Evolutionary conservation across 257 asterid genomes (phyloP), one percentile per base, ranked within the genome.

Genomic region (Gentiana macrophylla): DNA sequence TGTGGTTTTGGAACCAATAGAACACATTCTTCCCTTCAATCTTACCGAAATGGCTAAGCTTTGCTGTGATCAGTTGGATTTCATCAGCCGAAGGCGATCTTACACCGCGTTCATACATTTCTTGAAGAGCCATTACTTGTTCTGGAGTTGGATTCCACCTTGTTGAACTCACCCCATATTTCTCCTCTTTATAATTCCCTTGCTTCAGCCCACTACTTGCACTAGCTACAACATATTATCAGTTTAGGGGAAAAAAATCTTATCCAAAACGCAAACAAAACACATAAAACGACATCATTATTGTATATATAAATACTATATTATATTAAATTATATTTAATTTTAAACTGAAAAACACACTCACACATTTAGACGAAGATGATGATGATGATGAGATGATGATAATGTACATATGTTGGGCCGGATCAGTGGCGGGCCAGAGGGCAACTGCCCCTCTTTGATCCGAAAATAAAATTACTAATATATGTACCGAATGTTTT

Each of bases 1-100:
- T 92, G 68, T 92, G 99, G 66, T 88, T 92, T 68, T 91, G 98
- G 56, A 91, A 91, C 98, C 98, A 91, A 70, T 91, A 91, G 60
- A 91, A 91, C 12, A 91, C 96, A 50, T 91, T 91, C 49, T 91
- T 91, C 67, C 98, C 98, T 59, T 91, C 98, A 37, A 91, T 91
- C 86, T 92, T 92, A 1, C 99, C 99, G 71, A 83, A 92, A 75
- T 88, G 97, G 50, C 94, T 64, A 12, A 92, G 74, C 67, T 80
- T 92, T 1, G 95, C 85, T 12, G 99, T 85, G 52, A 92, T 92
- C 57, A 84, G 74, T 82, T 92, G 97, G 65, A 92, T 92, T 63
- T 92, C 94, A 15, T 92, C 99, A 2, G 99, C 91, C 38, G 80
- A 77, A 1, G 99, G 99, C 9, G 99, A 92, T 63, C 97, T 57